These are phyloP conservation scores for Alternaria conjuncta DNA, from an alignment of 2,329 filamentous ascomycete genomes.

Conservation along the genomic window DNA sequence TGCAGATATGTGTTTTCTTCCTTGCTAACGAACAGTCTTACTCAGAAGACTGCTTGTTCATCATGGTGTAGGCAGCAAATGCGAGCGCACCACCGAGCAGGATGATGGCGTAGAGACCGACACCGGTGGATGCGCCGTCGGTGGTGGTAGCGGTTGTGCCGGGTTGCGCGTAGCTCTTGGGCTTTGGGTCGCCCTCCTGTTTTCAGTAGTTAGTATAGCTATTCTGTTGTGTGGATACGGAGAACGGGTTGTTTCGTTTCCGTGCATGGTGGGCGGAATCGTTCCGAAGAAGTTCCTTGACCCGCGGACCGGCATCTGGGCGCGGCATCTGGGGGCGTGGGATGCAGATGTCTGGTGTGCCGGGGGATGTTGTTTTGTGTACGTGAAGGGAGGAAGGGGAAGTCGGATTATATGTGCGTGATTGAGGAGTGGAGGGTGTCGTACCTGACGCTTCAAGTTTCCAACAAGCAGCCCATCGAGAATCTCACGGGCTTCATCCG, in stretches of 20 bases:
- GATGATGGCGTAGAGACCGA: slow-evolving; percentile 82
- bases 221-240: neutral
- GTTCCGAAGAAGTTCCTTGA: slow-evolving; percentile 21
- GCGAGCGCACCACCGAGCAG: slow-evolving; percentile 77
- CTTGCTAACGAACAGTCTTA: neutral
- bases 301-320: neutral
- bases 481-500: slow-evolving; percentile 96
- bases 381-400: neutral
- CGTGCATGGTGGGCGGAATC: slow-evolving; percentile 19
- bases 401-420: neutral
- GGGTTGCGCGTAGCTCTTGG: slow-evolving; percentile 64
- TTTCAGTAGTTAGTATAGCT: slow-evolving; percentile 1
- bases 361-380: neutral
- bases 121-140: slow-evolving; percentile 66
- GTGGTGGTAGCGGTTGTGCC: slow-evolving; percentile 56
- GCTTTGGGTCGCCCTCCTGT: slow-evolving; percentile 76
- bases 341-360: no score
- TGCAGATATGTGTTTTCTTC: no score
- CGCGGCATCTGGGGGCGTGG: neutral
- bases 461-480: slow-evolving; percentile 63
- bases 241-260: neutral
- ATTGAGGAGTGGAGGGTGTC: neutral
- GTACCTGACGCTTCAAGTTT: slow-evolving; percentile 48
- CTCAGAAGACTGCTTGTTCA: slow-evolving; percentile 62
- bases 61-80: slow-evolving; percentile 85